Evolutionary conservation across 306 rosid species (phyloP).

Genomic region (Comarum palustre): DNA sequence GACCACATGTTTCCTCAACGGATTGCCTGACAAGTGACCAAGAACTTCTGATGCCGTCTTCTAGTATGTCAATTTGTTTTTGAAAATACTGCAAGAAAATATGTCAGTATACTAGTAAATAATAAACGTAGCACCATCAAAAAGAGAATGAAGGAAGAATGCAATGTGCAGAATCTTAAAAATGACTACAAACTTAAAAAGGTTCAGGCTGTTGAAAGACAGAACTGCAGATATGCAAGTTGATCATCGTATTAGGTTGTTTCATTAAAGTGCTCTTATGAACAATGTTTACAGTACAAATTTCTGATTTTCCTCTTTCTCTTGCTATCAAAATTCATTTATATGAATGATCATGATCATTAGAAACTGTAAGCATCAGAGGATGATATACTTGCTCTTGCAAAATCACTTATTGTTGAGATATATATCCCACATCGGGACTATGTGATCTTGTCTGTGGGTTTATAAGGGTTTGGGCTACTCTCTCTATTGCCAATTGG

Average conservation of each 20-base stretch:
- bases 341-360: neutral
- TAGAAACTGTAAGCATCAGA: neutral
- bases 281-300: neutral
- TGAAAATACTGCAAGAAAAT: constrained; percentile 47
- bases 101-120: neutral
- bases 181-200: neutral
- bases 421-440: too few relatives aligned
- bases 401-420: neutral
- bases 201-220: neutral
- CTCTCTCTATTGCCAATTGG: too few relatives aligned
- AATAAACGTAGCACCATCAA: neutral
- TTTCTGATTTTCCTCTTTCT: neutral
- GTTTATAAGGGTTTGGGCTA: too few relatives aligned
- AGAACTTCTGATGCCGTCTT: constrained; percentile 46
- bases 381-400: neutral
- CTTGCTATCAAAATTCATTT: neutral
- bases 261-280: neutral
- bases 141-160: neutral
- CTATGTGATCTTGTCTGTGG: too few relatives aligned
- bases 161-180: neutral
- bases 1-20: constrained; percentile 29
- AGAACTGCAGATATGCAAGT: neutral
- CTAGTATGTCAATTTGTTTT: constrained; percentile 41
- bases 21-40: constrained; percentile 39
- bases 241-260: neutral